Conservation (phyloP, 495 filamentous ascomycete genomes). For the Aspergillus bertholletiae region DNA sequence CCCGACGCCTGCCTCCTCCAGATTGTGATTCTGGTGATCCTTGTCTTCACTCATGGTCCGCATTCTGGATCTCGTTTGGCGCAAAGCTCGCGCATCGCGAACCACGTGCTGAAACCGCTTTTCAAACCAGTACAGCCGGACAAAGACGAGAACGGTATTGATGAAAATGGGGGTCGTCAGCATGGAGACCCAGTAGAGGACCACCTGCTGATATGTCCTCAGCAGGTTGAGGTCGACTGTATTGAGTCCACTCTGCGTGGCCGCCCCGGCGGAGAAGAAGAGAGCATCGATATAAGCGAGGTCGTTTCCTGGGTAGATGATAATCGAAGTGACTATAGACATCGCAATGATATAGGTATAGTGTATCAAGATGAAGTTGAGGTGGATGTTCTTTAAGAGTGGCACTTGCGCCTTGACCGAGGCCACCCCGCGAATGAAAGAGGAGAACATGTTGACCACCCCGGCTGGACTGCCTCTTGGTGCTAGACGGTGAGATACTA, state of each 20-base stretch:
- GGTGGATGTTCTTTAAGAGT: slow-evolving; percentile 47
- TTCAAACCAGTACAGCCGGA: slow-evolving; percentile 96
- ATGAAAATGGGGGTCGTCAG: slow-evolving; percentile 88
- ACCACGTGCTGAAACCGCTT: slow-evolving; percentile 84
- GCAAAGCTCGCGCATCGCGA: slow-evolving; percentile 50
- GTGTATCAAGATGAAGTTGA: slow-evolving; percentile 85
- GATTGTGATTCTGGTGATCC: slow-evolving; percentile 38
- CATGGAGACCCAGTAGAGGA: slow-evolving; percentile 68
- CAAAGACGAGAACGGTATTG: slow-evolving; percentile 79
- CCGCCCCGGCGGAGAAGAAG: slow-evolving; percentile 73
- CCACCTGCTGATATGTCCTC: slow-evolving; percentile 71
- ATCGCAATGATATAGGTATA: slow-evolving; percentile 78
- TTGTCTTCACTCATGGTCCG: slow-evolving; percentile 53
- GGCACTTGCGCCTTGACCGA: slow-evolving; percentile 27
- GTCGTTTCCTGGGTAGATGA: slow-evolving; percentile 61
- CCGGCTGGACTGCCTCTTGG: background rate
- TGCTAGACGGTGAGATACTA: background rate
- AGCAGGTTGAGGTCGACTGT: slow-evolving; percentile 74
- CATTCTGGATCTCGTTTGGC: slow-evolving; percentile 53
- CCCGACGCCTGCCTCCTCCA: slow-evolving; percentile 65
- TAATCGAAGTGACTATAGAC: slow-evolving; percentile 66
- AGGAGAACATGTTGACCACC: slow-evolving; percentile 28
- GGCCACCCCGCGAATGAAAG: slow-evolving; percentile 18
- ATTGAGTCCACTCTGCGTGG: slow-evolving; percentile 92
- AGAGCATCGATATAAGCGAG: slow-evolving; percentile 85